Conservation (phyloP, 371 early-diverging fungal species). For the Batkoa obscura region DNA sequence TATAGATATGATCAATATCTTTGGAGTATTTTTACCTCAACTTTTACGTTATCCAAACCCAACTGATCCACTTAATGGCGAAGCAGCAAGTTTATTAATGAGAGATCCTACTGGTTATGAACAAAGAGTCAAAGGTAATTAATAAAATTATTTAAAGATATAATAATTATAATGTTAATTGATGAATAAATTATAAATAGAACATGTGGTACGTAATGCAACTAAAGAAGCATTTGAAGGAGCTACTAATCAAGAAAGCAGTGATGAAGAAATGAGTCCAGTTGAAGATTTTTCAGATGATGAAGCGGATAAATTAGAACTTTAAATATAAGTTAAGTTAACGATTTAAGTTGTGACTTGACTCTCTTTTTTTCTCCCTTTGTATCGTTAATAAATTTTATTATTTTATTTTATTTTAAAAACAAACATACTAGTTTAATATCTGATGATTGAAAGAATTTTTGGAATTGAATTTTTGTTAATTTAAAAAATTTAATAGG, state of each 20-base stretch:
- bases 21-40: conserved; percentile 97
- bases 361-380: no score
- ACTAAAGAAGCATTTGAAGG: conserved; percentile 76
- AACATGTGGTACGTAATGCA: conserved; percentile 67
- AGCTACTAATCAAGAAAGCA: conserved; percentile 49
- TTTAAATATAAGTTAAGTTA: no score
- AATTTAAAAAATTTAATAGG: no score
- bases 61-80: conserved; percentile 98
- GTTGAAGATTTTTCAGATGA: conserved; percentile 57
- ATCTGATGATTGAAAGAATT: no score
- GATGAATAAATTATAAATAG: conserved; percentile 16
- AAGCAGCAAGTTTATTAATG: conserved; percentile 95
- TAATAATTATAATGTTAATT: neutral
- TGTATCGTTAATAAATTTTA: no score
- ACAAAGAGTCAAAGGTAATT: conserved; percentile 71
- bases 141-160: no score
- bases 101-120: conserved; percentile 86
- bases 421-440: no score
- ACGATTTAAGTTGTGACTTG: no score
- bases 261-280: conserved; percentile 58
- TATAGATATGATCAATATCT: conserved; percentile 91
- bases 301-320: conserved; percentile 51
- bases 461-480: no score
- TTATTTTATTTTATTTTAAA: no score
- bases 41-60: conserved; percentile 97